Evolutionary conservation across 805 yeast species (phyloP).

Genomic region (Starmerella ratchasimensis): DNA sequence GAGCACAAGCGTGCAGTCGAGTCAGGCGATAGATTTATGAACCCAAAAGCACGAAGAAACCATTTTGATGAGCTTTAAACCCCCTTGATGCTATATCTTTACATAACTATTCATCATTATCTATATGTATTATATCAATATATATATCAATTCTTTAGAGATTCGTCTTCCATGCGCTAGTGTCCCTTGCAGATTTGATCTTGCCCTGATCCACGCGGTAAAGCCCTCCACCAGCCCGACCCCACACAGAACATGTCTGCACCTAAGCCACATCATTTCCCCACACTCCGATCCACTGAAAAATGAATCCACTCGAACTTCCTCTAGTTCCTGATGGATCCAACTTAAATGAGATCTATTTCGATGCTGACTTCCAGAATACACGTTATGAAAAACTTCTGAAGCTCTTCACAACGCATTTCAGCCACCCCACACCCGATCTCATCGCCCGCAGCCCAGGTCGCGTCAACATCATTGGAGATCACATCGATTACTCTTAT

Average conservation of each 20-base stretch:
- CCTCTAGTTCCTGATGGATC: too few species aligned
- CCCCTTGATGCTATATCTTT: background rate
- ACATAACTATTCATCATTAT: background rate
- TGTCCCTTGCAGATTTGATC: too few species aligned
- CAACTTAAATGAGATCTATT: slow-evolving; percentile 7
- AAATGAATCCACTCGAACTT: background rate
- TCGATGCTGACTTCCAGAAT: slow-evolving; percentile 6
- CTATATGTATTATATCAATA: background rate
- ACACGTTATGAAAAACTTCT: slow-evolving; percentile 6
- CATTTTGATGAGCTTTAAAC: slow-evolving; percentile 11
- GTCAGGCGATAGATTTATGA: slow-evolving; percentile 1
- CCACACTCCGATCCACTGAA: too few species aligned
- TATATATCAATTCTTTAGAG: background rate
- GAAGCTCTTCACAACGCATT: background rate
- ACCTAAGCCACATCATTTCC: too few species aligned
- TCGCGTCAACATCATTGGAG: slow-evolving; percentile 61
- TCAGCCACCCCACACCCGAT: slow-evolving; percentile 18
- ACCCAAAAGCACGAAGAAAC: slow-evolving; percentile 6
- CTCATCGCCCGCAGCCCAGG: slow-evolving; percentile 58
- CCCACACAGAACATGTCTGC: too few species aligned
- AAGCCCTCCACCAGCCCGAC: too few species aligned
- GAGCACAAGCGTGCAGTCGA: slow-evolving; percentile 12
- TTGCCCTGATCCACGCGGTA: too few species aligned
- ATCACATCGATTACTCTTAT: slow-evolving; percentile 56
- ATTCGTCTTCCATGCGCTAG: background rate